phyloP scores from a whole-genome alignment of 805 yeast genomes.

The Teunomyces panamensis region DNA sequence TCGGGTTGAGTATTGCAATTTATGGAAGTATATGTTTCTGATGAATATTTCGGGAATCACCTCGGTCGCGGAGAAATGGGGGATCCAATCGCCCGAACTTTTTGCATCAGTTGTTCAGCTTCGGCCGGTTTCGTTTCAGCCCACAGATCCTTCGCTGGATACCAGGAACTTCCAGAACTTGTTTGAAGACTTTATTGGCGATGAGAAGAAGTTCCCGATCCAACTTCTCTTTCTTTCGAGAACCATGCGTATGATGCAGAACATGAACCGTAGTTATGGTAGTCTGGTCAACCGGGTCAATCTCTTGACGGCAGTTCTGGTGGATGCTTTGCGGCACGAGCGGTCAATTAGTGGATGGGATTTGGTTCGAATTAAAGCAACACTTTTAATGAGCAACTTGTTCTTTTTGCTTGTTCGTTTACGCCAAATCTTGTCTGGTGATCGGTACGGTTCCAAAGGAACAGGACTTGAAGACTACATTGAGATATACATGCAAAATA shows the following conservation, averaged over 20 bases:
- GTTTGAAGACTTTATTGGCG: constrained; percentile 55
- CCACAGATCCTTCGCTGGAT: background rate
- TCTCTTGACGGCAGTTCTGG: constrained; percentile 57
- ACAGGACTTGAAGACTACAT: constrained; percentile 45
- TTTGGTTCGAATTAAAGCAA: constrained; percentile 15
- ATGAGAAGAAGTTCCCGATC: constrained; percentile 64
- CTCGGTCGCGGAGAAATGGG: constrained; percentile 59
- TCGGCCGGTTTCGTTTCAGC: constrained; percentile 27
- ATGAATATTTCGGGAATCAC: constrained; percentile 47
- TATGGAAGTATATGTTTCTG: constrained; percentile 64
- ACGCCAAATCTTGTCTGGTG: constrained; percentile 32
- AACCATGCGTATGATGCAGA: constrained; percentile 73
- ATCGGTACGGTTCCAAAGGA: constrained; percentile 28
- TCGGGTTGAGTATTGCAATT: constrained; percentile 51
- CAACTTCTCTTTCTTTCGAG: constrained; percentile 64
- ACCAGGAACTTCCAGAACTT: constrained; percentile 42
- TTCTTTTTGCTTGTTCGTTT: constrained; percentile 31
- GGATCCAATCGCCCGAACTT: constrained; percentile 61
- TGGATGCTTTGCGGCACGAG: constrained; percentile 17
- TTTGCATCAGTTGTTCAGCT: constrained; percentile 56
- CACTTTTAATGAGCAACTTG: constrained; percentile 27
- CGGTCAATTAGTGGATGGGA: background rate
- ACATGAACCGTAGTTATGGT: constrained; percentile 60
- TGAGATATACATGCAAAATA: constrained; percentile 41
- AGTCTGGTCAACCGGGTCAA: constrained; percentile 75